phyloP scores from a whole-genome alignment of 805 yeast genomes.

The Wickerhamiella allomyrinae region DNA sequence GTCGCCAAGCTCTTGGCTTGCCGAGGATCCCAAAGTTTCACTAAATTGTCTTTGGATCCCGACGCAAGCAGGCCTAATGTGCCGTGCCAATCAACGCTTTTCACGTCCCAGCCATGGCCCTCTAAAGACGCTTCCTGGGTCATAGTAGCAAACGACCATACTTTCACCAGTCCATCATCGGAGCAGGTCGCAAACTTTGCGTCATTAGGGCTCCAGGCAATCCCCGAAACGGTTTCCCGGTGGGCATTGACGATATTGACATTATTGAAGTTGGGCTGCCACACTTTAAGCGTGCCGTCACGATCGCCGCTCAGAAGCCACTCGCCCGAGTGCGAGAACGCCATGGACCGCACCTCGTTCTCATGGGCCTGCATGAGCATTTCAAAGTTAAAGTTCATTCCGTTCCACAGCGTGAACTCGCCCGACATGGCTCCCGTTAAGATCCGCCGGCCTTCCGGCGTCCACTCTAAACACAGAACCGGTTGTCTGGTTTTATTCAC shows the following conservation, averaged over 20 bases:
- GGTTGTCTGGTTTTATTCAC: slow-evolving; percentile 87
- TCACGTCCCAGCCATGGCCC: slow-evolving; percentile 99
- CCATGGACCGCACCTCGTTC: slow-evolving; percentile 62
- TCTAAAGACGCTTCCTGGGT: slow-evolving; percentile 70
- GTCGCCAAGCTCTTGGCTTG: slow-evolving; percentile 54
- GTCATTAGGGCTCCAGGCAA: slow-evolving; percentile 83
- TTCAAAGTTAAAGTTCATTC: slow-evolving; percentile 86
- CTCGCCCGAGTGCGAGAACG: slow-evolving; percentile 79
- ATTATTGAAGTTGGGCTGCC: slow-evolving; percentile 97
- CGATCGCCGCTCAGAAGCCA: slow-evolving; percentile 94
- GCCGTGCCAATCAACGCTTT: slow-evolving; percentile 95
- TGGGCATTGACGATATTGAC: slow-evolving; percentile 66
- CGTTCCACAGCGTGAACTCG: slow-evolving; percentile 95
- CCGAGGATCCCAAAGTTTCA: slow-evolving; percentile 95
- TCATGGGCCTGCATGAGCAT: slow-evolving; percentile 99
- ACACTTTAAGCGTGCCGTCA: slow-evolving; percentile 78
- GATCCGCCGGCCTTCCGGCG: slow-evolving; percentile 87
- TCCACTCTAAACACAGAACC: slow-evolving; percentile 82
- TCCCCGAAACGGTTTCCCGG: slow-evolving; percentile 69
- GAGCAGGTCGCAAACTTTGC: slow-evolving; percentile 85
- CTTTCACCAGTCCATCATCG: slow-evolving; percentile 79
- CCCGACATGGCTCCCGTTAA: slow-evolving; percentile 86
- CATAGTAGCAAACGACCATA: slow-evolving; percentile 80
- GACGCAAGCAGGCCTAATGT: slow-evolving; percentile 70
- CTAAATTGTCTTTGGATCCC: slow-evolving; percentile 89